Evolutionary conservation across 1,284 basidiomycete genomes (phyloP).

Genomic region (Rhodofomes roseus): DNA sequence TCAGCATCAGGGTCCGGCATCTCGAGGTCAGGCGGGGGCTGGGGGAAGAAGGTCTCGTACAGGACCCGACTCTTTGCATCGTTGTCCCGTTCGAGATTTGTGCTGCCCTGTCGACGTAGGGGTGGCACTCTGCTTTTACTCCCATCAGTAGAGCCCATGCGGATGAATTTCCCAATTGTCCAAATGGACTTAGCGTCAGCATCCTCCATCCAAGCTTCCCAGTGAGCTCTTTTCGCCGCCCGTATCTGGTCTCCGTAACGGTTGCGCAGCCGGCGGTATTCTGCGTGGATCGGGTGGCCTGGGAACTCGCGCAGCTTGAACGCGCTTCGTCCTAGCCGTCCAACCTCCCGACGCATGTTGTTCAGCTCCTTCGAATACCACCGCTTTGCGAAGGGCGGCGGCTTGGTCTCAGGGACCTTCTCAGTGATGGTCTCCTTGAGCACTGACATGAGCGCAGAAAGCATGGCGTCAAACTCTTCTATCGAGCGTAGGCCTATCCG

Average conservation of each 20-base stretch:
- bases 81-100: slow-evolving; percentile 13
- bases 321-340: slow-evolving; percentile 25
- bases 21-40: slow-evolving; percentile 7
- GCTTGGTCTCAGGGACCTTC: slow-evolving; percentile 20
- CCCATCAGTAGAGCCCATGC: slow-evolving; percentile 25
- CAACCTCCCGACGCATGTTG: slow-evolving; percentile 8
- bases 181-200: slow-evolving; percentile 26
- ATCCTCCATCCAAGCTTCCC: slow-evolving; percentile 32
- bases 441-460: slow-evolving; percentile 12
- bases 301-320: slow-evolving; percentile 30
- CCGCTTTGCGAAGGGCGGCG: slow-evolving; percentile 22
- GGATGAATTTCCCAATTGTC: slow-evolving; percentile 29
- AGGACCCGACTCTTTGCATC: slow-evolving; percentile 25
- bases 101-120: slow-evolving; percentile 5
- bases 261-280: slow-evolving; percentile 17
- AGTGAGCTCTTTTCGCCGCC: slow-evolving; percentile 30
- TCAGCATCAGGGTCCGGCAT: slow-evolving; percentile 8
- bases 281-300: slow-evolving; percentile 21
- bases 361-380: slow-evolving; percentile 27
- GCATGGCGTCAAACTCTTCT: slow-evolving; percentile 8
- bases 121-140: slow-evolving; percentile 29
- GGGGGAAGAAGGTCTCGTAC: too few relatives aligned
- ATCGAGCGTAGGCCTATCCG: slow-evolving; percentile 9
- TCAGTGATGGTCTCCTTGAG: slow-evolving; percentile 17
- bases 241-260: slow-evolving; percentile 27